Conservation (phyloP, 2,329 filamentous ascomycete species). For the Ascosphaera pollenicola region DNA sequence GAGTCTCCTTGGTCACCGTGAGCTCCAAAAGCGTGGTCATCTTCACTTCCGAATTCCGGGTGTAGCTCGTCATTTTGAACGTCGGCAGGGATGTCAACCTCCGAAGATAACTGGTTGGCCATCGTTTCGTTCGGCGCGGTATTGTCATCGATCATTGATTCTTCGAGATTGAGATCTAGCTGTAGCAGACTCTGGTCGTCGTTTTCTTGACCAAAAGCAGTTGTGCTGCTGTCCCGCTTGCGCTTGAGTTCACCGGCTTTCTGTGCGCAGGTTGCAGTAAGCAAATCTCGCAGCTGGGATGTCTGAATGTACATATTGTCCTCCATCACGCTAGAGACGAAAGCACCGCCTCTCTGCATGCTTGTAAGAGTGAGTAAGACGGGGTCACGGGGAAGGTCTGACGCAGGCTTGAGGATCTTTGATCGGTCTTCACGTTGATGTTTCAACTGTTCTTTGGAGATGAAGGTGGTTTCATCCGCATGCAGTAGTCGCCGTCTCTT, state of each 20-base stretch:
- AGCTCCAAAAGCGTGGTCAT: constrained; percentile 26
- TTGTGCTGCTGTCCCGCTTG: constrained; percentile 75
- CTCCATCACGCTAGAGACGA: constrained; percentile 72
- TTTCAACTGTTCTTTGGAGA: constrained; percentile 58
- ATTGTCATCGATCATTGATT: constrained; percentile 22
- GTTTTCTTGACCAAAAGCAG: constrained; percentile 51
- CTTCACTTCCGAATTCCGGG: constrained; percentile 8
- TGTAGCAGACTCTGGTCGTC: constrained; percentile 40
- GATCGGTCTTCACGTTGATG: constrained; percentile 69
- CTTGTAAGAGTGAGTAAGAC: constrained; percentile 71
- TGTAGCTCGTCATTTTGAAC: constrained; percentile 25
- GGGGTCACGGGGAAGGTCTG: constrained; percentile 71
- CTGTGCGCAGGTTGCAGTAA: constrained; percentile 67
- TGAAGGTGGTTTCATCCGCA: constrained; percentile 60
- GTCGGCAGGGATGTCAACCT: constrained; percentile 45
- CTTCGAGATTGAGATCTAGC: constrained; percentile 41
- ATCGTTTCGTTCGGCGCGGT: background rate
- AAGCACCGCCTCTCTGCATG: constrained; percentile 76
- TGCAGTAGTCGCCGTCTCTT: constrained; percentile 64
- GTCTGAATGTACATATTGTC: constrained; percentile 64
- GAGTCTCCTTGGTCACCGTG: constrained; percentile 29
- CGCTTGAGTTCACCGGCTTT: constrained; percentile 67
- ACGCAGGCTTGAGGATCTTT: constrained; percentile 61
- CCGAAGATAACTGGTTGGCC: constrained; percentile 17
- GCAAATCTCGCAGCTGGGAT: constrained; percentile 72